A percentile compares a stretch with the other conserved stretches of the same genome.
These are phyloP conservation scores for Leishmania martiniquensis DNA, from an alignment of 208 protist species.

Conservation along the genomic window DNA sequence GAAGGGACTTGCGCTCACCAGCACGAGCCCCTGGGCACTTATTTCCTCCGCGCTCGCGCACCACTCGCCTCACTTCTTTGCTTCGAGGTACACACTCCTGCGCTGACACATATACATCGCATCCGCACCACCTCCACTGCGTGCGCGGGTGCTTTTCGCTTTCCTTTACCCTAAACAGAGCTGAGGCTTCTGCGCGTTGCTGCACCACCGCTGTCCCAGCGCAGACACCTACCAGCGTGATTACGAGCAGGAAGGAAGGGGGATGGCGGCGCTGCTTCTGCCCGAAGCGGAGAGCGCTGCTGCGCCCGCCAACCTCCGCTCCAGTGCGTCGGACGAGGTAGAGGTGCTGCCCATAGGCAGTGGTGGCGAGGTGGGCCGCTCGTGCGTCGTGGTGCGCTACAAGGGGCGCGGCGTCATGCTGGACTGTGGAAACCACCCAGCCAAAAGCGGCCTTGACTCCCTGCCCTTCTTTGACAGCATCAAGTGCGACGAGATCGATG, in stretches of 20 bases:
- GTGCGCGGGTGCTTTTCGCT: neutral
- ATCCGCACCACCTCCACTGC: neutral
- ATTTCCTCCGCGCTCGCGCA: no score
- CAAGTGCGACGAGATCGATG: constrained; percentile 92
- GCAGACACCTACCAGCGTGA: neutral
- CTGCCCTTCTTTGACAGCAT: constrained; percentile 98
- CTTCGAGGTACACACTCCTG: neutral
- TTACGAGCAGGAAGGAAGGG: neutral
- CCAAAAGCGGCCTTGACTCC: constrained; percentile 92
- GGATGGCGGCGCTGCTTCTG: constrained; percentile 21
- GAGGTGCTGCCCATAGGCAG: constrained; percentile 97
- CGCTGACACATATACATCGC: neutral
- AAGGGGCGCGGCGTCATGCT: constrained; percentile 98
- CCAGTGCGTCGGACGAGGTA: constrained; percentile 70
- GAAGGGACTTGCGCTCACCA: no score
- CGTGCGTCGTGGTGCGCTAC: constrained; percentile 96
- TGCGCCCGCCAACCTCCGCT: constrained; percentile 7
- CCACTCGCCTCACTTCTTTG: neutral
- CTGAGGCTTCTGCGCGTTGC: neutral
- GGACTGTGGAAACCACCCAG: constrained; percentile 99
- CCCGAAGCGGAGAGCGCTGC: constrained; percentile 18
- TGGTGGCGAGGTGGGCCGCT: constrained; percentile 97
- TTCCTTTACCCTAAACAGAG: neutral
- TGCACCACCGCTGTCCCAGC: neutral
- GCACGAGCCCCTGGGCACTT: no score